Evolutionary conservation across 345 rosid species (phyloP).

Genomic region (Pugionium dolabratum): DNA sequence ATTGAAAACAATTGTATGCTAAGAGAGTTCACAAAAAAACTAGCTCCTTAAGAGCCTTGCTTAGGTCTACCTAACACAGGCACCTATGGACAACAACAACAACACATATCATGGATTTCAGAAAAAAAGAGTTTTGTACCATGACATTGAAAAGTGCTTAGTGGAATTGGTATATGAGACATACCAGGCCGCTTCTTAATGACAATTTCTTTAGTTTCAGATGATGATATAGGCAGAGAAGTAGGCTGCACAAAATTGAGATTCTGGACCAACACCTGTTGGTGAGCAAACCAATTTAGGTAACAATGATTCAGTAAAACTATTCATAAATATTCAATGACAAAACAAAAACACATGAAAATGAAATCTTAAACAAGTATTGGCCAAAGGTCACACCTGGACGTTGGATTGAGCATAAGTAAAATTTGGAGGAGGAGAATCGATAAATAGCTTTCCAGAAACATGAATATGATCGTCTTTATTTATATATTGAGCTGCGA

Average conservation of each 20-base stretch:
- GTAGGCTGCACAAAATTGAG: constrained; percentile 54
- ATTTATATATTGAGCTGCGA: constrained; percentile 60
- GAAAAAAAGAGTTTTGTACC: not conserved
- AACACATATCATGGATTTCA: not conserved
- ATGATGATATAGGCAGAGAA: constrained; percentile 11
- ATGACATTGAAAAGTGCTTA: not conserved
- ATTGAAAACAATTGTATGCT: not conserved
- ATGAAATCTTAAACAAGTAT: not conserved
- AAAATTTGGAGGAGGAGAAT: constrained; percentile 49
- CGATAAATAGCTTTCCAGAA: constrained; percentile 58
- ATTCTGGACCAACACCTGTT: constrained; percentile 65
- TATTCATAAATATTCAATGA: not conserved
- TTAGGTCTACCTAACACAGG: constrained; percentile 1
- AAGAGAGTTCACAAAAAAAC: not conserved
- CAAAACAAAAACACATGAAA: no score
- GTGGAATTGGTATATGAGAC: constrained; percentile 7
- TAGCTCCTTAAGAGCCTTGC: constrained; percentile 13
- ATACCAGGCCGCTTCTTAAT: constrained; percentile 38
- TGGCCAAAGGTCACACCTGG: constrained; percentile 48
- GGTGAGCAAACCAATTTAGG: constrained; percentile 17
- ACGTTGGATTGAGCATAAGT: constrained; percentile 46
- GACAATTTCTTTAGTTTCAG: constrained; percentile 19
- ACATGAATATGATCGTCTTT: constrained; percentile 61
- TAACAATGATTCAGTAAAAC: not conserved
- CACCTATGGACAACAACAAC: not conserved